Evolutionary conservation across 495 filamentous ascomycete genomes (phyloP).

Genomic region (Xylaria castorea): DNA sequence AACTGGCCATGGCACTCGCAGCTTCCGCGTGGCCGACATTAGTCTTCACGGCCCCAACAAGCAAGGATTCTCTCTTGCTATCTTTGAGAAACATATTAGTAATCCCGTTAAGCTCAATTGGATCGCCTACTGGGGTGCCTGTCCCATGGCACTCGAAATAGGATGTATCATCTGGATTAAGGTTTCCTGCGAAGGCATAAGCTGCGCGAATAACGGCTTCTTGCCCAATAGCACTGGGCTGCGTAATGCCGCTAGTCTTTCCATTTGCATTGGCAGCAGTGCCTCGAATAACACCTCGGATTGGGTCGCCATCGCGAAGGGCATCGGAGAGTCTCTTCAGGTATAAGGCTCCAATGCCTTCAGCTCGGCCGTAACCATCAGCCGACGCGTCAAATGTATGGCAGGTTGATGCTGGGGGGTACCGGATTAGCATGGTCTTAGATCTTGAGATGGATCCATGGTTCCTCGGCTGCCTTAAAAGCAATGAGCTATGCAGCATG

Average conservation of each 20-base stretch:
- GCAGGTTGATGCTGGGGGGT: neutral
- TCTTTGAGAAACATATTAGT: neutral
- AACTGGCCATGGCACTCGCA: neutral
- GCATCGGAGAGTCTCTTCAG: neutral
- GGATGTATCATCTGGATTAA: neutral
- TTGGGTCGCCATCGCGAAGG: neutral
- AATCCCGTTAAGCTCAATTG: neutral
- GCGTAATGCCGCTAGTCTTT: neutral
- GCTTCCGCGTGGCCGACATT: neutral
- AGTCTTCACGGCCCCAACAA: neutral
- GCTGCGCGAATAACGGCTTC: constrained; percentile 10
- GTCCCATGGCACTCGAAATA: neutral
- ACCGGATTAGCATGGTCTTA: neutral
- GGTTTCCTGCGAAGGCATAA: neutral
- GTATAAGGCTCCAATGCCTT: neutral
- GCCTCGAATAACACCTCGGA: neutral
- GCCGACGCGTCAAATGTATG: neutral
- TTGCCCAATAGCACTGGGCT: constrained; percentile 6
- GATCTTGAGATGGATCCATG: neutral
- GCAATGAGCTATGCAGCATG: neutral
- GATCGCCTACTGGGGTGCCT: neutral
- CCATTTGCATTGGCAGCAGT: constrained; percentile 13
- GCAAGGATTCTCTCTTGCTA: neutral
- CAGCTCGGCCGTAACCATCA: neutral
- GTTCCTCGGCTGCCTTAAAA: neutral